phyloP scores from a whole-genome alignment of 768 basidiomycete genomes.

The Trametes cubensis region DNA sequence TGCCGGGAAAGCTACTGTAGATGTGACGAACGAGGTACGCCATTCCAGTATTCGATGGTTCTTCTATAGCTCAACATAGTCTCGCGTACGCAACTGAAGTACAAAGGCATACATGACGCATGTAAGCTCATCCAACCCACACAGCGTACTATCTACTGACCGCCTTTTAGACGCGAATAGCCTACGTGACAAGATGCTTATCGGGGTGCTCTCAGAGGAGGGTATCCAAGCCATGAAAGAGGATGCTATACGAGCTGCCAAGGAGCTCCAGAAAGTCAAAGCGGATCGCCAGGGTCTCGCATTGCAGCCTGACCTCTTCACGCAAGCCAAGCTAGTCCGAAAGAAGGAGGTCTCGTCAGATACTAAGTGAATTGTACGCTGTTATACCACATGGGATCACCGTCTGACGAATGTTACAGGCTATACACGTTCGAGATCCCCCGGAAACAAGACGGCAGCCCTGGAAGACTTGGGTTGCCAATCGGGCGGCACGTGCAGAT shows the following conservation, averaged over 20 bases:
- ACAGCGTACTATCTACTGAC: neutral
- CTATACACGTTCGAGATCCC: constrained; percentile 28
- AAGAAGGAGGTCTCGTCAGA: constrained; percentile 22
- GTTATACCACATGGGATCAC: neutral
- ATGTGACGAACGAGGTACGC: constrained; percentile 26
- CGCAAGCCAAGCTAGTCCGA: constrained; percentile 22
- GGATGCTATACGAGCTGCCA: constrained; percentile 25
- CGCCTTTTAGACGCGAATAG: constrained; percentile 21
- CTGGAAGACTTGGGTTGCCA: constrained; percentile 23
- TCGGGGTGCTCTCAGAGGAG: constrained; percentile 23
- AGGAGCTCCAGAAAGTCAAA: constrained; percentile 24
- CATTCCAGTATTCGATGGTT: too few relatives aligned
- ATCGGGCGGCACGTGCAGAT: constrained; percentile 28
- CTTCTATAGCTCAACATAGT: neutral
- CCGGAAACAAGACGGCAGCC: constrained; percentile 18
- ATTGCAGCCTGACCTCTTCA: constrained; percentile 28
- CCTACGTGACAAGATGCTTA: constrained; percentile 28
- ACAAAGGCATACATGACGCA: constrained; percentile 28
- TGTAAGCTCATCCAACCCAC: constrained; percentile 9
- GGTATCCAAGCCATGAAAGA: constrained; percentile 26
- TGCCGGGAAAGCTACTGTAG: constrained; percentile 29
- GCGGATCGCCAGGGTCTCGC: constrained; percentile 25
- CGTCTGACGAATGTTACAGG: neutral
- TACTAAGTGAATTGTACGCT: constrained; percentile 17
- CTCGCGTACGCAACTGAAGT: constrained; percentile 3